Conservation (phyloP, 345 rosid species). For the Camelina hispida region DNA sequence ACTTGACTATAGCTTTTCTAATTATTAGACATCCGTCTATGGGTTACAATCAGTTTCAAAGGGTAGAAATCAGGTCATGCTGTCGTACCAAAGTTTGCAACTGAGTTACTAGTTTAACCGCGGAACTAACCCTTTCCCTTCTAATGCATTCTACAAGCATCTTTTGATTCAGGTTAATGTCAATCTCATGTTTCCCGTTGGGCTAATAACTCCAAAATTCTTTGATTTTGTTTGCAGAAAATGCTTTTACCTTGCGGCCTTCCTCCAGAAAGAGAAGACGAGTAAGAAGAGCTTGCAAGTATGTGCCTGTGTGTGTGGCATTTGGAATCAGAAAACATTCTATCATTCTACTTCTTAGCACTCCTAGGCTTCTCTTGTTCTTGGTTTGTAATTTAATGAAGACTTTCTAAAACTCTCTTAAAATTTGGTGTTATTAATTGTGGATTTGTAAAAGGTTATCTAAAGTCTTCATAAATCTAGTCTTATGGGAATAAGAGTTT, state of each 20-base stretch:
- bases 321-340: neutral
- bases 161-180: neutral
- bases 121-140: neutral
- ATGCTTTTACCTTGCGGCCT: slow-evolving; percentile 97
- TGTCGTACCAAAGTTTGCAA: neutral
- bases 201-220: neutral
- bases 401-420: no score
- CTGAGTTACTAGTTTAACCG: neutral
- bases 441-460: no score
- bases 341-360: slow-evolving; percentile 14
- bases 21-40: neutral
- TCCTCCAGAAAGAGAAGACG: slow-evolving; percentile 96
- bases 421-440: no score
- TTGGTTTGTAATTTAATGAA: no score
- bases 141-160: neutral
- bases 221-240: slow-evolving; percentile 61
- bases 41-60: neutral
- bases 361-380: neutral
- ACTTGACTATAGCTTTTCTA: neutral
- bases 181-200: neutral
- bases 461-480: no score
- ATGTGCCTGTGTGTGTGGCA: neutral
- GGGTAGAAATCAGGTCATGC: neutral
- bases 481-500: no score
- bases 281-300: slow-evolving; percentile 42